Base-by-base conservation (phyloP, 345 rosid species). In the Draba incana region DNA sequence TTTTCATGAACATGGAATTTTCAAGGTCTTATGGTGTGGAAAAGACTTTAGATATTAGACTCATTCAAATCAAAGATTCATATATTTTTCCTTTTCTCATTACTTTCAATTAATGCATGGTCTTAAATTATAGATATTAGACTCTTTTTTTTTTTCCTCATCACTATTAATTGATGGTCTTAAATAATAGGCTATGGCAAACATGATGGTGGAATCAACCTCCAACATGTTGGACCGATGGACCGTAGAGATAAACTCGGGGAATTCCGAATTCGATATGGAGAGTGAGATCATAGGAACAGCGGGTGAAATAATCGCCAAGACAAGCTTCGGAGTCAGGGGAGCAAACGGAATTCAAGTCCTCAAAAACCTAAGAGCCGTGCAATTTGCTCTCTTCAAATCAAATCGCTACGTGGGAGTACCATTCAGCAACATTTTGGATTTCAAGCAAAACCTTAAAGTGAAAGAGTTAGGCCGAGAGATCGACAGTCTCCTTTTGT, bases 281-380 rank as follows among this genome's bases (percentile, higher is more conserved):
- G 97, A 88, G 71, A 81, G 72, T 2, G 95, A 90, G 64, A 84
- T 90, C 59, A 84, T 74, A 13, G 76, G 75, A 14, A 84, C 84
- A 0, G 92, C 97, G 0, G 97, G 96, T 0, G 97, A 94, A 68
- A 94, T 94, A 48, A 88, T 94, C 0, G 95, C 95, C 27, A 88
- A 79, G 72, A 82, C 97, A 8, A 87, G 96, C 77, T 94, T 94
- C n/a, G 99, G 99, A 11, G 67, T 91, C 25, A 74, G 66, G 39
- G 81, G 81, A 49, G 79, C 78, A 69, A 80, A 53, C 8, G 97
- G 95, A 4, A 81, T 76, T 23, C 49, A 79, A 70, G 89, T 88
- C 35, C 72, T 83, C 0, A 82, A 86, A 37, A 89, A 87, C 75
- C 59, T 94, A 57, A 80, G 97, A 70, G 86, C 83, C 41, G 76